Evolutionary conservation across 2,329 filamentous ascomycete genomes (phyloP), one percentile per base, ranked within the genome.

Genomic region (Ilyonectria destructans): DNA sequence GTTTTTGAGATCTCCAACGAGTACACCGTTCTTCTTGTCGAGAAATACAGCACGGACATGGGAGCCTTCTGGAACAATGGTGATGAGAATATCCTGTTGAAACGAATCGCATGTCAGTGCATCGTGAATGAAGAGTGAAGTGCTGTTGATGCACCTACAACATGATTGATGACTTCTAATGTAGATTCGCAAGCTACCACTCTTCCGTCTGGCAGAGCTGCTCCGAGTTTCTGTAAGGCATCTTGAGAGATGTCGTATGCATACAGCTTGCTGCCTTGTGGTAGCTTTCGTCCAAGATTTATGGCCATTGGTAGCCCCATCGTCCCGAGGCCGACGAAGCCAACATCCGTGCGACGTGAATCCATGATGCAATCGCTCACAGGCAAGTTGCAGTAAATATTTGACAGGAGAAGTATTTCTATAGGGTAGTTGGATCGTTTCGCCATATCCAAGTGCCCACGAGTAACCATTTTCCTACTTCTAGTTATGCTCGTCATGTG

Each of bases 231-330:
- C 3, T 55, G 12, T 33, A 66, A 12, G 7, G 33, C 19, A 17
- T 21, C 23, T n/a, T 55, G 19, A 6, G 58, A 60, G 10, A 66
- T 35, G n/a, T 67, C 64, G 12, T 62, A 62, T 4, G 57, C 26
- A 21, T 26, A 33, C 5, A 62, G 29, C 12, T 31, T 52, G 12
- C 43, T 46, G 19, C 52, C 52, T 33, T 23, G 23, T 1, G 64
- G 64, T 5, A 29, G 6, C 23, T 62, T 62, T 2, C 23, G 10
- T 13, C 52, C 52, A 9, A 68, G 60, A n/a, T 64, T 64, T 5
- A 21, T n/a, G 8, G 60, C 65, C 65, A 68, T 68, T 9, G 59
- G 59, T 4, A 55, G n/a, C 1, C 65, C 65, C 65, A 68, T 64
- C 19, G 56, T 49, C 3, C 65, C 65, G 12, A 68, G 55, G 13